These are phyloP conservation scores for Eutrema heterophyllum DNA, from an alignment of 345 rosid species.

Conservation along the genomic window DNA sequence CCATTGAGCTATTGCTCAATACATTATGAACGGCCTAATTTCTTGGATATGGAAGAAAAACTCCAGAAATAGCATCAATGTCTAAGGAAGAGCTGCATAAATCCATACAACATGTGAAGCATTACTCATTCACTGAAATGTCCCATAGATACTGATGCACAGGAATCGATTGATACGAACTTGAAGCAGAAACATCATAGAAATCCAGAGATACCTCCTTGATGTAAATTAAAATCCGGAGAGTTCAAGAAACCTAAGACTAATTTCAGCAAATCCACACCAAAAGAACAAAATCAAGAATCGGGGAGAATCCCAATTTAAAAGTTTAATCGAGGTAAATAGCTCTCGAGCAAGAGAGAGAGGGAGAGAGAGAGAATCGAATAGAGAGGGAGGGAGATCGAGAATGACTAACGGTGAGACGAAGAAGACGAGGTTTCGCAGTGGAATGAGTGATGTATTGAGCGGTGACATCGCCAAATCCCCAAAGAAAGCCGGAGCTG, in stretches of 20 bases:
- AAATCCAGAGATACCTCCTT: neutral
- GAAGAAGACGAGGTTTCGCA: slow-evolving; percentile 42
- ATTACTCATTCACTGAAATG: neutral
- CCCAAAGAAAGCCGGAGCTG: slow-evolving; percentile 92
- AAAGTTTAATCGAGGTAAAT: neutral
- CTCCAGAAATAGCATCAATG: slow-evolving; percentile 7
- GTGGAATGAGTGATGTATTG: slow-evolving; percentile 83
- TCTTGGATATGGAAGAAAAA: neutral
- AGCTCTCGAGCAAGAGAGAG: neutral
- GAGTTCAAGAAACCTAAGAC: neutral
- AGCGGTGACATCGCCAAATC: slow-evolving; percentile 80
- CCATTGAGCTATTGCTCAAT: too few relatives aligned
- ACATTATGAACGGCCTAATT: too few relatives aligned
- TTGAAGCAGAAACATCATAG: neutral
- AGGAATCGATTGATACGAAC: neutral
- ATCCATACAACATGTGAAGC: slow-evolving; percentile 1
- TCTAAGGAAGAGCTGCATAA: neutral
- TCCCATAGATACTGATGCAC: neutral
- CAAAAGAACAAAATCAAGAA: neutral
- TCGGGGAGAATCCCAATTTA: neutral
- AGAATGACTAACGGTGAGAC: slow-evolving; percentile 26
- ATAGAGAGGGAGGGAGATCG: slow-evolving; percentile 7
- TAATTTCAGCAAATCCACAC: neutral
- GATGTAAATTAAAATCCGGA: neutral
- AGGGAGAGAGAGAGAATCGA: neutral